phyloP scores from a whole-genome alignment of 1,284 basidiomycete species.

The Pascua sp. region DNA sequence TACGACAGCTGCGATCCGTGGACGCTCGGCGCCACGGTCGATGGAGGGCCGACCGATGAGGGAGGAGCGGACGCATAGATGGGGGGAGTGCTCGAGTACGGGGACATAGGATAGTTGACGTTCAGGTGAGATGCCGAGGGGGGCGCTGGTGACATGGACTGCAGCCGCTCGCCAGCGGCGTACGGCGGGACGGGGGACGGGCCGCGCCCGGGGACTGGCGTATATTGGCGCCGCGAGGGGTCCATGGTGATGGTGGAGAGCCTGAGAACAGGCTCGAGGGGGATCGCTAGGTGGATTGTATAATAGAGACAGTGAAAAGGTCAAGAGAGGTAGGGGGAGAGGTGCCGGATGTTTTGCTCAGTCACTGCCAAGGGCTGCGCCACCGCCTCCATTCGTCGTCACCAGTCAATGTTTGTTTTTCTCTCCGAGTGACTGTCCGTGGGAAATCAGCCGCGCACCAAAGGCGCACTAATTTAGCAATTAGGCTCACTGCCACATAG shows the following conservation, averaged over 20 bases:
- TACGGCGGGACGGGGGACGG: conserved; percentile 18
- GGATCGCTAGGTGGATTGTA: not conserved
- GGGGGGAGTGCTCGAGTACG: conserved; percentile 3
- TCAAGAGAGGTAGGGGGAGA: not conserved
- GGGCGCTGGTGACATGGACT: too few relatives aligned
- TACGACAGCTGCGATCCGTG: not conserved
- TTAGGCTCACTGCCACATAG: too few relatives aligned
- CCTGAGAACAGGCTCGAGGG: not conserved
- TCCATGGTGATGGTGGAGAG: conserved; percentile 1
- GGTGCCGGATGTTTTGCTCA: not conserved
- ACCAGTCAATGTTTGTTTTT: not conserved
- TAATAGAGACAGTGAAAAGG: not conserved
- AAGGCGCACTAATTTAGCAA: too few relatives aligned
- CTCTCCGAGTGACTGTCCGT: not conserved
- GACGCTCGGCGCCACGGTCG: not conserved
- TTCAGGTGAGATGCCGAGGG: too few relatives aligned
- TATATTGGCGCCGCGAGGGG: conserved; percentile 2
- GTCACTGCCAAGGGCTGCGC: too few relatives aligned
- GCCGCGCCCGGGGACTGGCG: not conserved
- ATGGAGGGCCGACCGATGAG: conserved; percentile 1
- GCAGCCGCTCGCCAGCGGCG: not conserved
- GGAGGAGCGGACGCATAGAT: not conserved
- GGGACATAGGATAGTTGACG: not conserved
- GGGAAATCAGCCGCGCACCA: too few relatives aligned
- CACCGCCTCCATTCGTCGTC: too few relatives aligned